A percentile compares a stretch with the other conserved stretches of the same genome.
Evolutionary conservation across 2,329 filamentous ascomycete species (phyloP).

Genomic region (Fusarium setosum): DNA sequence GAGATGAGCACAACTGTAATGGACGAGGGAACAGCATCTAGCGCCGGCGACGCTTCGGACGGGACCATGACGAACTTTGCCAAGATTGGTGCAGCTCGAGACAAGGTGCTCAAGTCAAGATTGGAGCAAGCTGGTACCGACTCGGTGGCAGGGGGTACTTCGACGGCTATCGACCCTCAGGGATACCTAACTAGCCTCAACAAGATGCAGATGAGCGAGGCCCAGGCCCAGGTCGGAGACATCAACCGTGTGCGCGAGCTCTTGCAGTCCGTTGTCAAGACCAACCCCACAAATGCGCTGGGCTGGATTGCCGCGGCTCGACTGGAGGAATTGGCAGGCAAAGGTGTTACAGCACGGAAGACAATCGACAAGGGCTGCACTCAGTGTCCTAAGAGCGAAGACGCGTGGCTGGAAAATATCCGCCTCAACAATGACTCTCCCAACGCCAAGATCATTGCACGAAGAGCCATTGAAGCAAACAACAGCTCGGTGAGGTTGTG

Average conservation of each 20-base stretch:
- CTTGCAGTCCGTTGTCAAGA: conserved; percentile 96
- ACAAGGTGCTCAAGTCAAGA: conserved; percentile 95
- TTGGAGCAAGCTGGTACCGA: conserved; percentile 85
- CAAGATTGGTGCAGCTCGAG: conserved; percentile 93
- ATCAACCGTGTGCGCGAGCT: conserved; percentile 93
- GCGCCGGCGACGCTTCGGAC: conserved; percentile 65
- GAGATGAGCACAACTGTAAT: conserved; percentile 91
- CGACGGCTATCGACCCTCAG: conserved; percentile 93
- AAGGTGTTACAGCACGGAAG: conserved; percentile 88
- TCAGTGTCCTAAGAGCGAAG: conserved; percentile 92
- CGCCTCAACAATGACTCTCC: conserved; percentile 85
- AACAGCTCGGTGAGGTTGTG: conserved; percentile 88
- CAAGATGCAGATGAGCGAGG: conserved; percentile 81
- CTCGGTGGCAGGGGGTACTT: conserved; percentile 77
- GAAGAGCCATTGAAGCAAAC: conserved; percentile 92
- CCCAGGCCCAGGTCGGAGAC: conserved; percentile 89
- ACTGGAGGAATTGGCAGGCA: conserved; percentile 92
- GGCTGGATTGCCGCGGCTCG: conserved; percentile 96
- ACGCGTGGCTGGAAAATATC: conserved; percentile 97
- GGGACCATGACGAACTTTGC: conserved; percentile 98
- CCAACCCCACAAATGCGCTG: conserved; percentile 92
- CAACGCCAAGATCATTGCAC: conserved; percentile 96
- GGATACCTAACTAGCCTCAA: conserved; percentile 94
- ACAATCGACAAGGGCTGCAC: conserved; percentile 90
- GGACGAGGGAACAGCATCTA: conserved; percentile 74